A percentile compares a stretch with the other conserved stretches of the same genome.
phyloP scores from a whole-genome alignment of 2,329 filamentous ascomycete species.

The Trichophyton simii region DNA sequence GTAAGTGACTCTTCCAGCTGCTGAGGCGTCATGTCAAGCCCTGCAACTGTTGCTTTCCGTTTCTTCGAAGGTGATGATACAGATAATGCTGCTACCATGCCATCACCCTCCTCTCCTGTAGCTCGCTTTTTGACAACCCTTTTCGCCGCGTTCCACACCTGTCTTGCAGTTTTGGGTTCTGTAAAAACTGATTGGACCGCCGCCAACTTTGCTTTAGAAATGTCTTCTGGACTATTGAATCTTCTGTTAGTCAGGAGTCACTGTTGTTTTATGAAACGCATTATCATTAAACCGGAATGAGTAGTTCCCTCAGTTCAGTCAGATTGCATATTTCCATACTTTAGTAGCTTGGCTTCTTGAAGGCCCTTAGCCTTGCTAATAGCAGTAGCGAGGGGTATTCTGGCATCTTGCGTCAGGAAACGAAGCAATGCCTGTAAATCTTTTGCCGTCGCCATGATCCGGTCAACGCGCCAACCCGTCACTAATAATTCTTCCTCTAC shows the following conservation, averaged over 20 bases:
- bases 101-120: constrained; percentile 16
- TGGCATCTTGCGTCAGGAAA: constrained; percentile 47
- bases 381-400: constrained; percentile 42
- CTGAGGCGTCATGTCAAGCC: constrained; percentile 17
- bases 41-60: constrained; percentile 17
- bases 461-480: constrained; percentile 23
- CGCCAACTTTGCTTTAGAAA: constrained; percentile 38
- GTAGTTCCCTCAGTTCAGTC: background rate
- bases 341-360: constrained; percentile 37
- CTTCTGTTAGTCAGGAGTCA: background rate
- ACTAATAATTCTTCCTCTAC: background rate
- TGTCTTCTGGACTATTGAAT: constrained; percentile 29
- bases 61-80: constrained; percentile 21
- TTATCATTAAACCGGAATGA: background rate
- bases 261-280: background rate
- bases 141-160: constrained; percentile 47
- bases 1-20: constrained; percentile 25
- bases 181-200: constrained; percentile 32
- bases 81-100: constrained; percentile 21
- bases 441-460: constrained; percentile 16
- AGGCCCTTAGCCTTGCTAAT: constrained; percentile 45
- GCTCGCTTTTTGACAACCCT: constrained; percentile 44
- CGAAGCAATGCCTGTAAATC: constrained; percentile 38
- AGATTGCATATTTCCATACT: constrained; percentile 15
- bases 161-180: constrained; percentile 45